Percentiles rank a stretch among this genome's conserved stretches.
phyloP scores from a whole-genome alignment of 805 yeast genomes.

The Wickerhamomyces mucosus region DNA sequence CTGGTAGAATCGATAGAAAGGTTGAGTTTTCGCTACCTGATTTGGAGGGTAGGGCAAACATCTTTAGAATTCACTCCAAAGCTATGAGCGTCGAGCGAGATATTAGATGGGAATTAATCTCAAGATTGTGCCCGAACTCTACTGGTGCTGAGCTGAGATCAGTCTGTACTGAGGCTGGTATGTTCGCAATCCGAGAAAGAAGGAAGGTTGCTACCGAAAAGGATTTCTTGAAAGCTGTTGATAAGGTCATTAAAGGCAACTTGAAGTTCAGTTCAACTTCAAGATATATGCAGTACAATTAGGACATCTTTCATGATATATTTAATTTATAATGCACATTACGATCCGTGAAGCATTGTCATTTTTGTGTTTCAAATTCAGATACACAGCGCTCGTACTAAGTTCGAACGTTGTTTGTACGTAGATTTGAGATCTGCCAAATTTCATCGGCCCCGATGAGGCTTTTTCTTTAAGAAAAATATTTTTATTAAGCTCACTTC shows the following conservation, averaged over 20 bases:
- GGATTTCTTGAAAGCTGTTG: constrained; percentile 96
- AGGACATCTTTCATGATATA: too few species aligned
- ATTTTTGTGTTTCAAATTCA: too few species aligned
- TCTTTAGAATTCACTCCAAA: constrained; percentile 93
- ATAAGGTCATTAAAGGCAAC: constrained; percentile 97
- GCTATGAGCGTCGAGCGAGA: constrained; percentile 97
- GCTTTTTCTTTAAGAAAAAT: too few species aligned
- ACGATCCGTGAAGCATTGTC: too few species aligned
- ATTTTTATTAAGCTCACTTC: too few species aligned
- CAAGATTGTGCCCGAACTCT: constrained; percentile 94
- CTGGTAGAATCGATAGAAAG: constrained; percentile 98
- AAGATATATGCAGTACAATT: constrained; percentile 97
- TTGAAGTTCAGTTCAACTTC: constrained; percentile 95
- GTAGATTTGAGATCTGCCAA: too few species aligned
- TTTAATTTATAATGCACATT: too few species aligned
- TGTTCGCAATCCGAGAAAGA: constrained; percentile 98
- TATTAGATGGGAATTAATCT: constrained; percentile 96
- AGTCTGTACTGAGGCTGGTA: constrained; percentile 98
- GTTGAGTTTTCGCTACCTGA: constrained; percentile 97
- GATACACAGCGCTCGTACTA: too few species aligned
- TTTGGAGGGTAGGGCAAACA: constrained; percentile 95
- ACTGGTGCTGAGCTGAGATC: constrained; percentile 99
- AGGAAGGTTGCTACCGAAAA: constrained; percentile 97
- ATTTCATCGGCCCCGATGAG: too few species aligned
- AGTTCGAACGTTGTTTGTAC: too few species aligned